phyloP scores from a whole-genome alignment of 2,329 filamentous ascomycete genomes.

The Aaosphaeria pasadenensis region DNA sequence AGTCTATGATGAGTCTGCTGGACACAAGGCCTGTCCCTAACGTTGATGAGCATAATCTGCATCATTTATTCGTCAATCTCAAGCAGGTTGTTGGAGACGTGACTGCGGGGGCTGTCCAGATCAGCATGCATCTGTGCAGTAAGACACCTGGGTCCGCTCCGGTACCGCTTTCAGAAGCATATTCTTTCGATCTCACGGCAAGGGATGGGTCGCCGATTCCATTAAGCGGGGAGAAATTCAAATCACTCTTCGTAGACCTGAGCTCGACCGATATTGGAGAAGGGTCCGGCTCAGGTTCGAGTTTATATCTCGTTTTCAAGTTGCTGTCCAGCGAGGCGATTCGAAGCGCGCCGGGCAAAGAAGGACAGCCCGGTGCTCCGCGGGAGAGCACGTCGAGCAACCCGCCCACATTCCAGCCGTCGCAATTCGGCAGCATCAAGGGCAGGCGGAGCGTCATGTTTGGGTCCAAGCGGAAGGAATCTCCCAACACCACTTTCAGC shows the following conservation, averaged over 20 bases:
- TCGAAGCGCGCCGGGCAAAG: slow-evolving; percentile 16
- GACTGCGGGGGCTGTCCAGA: slow-evolving; percentile 65
- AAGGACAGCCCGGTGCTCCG: slow-evolving; percentile 25
- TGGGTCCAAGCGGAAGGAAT: slow-evolving; percentile 56
- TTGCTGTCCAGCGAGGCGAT: slow-evolving; percentile 61
- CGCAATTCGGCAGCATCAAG: slow-evolving; percentile 35
- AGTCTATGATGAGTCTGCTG: slow-evolving; percentile 93
- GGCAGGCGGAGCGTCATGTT: slow-evolving; percentile 61
- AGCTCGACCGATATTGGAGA: slow-evolving; percentile 72
- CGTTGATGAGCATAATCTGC: slow-evolving; percentile 68
- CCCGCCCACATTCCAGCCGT: slow-evolving; percentile 22
- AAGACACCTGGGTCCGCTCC: slow-evolving; percentile 64
- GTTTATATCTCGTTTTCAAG: slow-evolving; percentile 81
- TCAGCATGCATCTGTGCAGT: slow-evolving; percentile 75
- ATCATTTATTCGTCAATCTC: slow-evolving; percentile 81
- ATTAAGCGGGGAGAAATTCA: slow-evolving; percentile 65
- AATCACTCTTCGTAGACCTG: slow-evolving; percentile 84
- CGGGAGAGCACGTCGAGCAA: slow-evolving; percentile 25
- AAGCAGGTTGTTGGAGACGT: slow-evolving; percentile 76
- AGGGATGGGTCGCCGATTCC: slow-evolving; percentile 68
- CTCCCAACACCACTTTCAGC: slow-evolving; percentile 20
- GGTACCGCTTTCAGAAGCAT: slow-evolving; percentile 76
- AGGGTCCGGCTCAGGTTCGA: slow-evolving; percentile 61
- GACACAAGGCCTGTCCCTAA: slow-evolving; percentile 72
- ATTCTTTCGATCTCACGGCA: slow-evolving; percentile 72